Conservation (phyloP, 805 yeast species). For the Saturnispora besseyi region DNA sequence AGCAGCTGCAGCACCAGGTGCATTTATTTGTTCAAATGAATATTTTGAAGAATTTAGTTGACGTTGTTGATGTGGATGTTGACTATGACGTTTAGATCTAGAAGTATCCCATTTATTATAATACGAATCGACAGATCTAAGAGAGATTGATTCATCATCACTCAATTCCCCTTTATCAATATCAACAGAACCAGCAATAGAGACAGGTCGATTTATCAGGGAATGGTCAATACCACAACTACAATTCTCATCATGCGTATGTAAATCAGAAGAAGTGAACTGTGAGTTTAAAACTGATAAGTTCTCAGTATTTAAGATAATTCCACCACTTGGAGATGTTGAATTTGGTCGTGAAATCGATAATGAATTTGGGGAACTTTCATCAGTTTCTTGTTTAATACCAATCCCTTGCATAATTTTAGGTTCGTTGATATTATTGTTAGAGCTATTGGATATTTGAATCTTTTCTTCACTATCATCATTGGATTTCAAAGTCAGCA, state of each 20-base stretch:
- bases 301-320: constrained; percentile 24
- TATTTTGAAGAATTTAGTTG: constrained; percentile 14
- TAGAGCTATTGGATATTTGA: neutral
- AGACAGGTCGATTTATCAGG: constrained; percentile 55
- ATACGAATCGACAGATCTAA: neutral
- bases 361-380: neutral
- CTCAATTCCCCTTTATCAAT: constrained; percentile 38
- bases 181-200: constrained; percentile 54
- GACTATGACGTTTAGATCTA: neutral
- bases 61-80: constrained; percentile 15
- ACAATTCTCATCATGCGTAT: constrained; percentile 43
- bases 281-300: constrained; percentile 23
- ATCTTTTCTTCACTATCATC: neutral
- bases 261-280: constrained; percentile 24
- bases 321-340: neutral
- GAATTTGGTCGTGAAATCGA: neutral
- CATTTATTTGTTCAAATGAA: constrained; percentile 56
- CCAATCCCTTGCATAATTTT: neutral
- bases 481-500: constrained; percentile 43
- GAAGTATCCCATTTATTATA: neutral
- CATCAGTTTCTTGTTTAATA: neutral
- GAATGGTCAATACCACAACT: constrained; percentile 46
- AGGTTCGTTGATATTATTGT: neutral
- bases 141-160: constrained; percentile 35
- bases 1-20: constrained; percentile 70